Evolutionary conservation across 2,329 filamentous ascomycete species (phyloP).

Genomic region (Xylariaceae sp.): DNA sequence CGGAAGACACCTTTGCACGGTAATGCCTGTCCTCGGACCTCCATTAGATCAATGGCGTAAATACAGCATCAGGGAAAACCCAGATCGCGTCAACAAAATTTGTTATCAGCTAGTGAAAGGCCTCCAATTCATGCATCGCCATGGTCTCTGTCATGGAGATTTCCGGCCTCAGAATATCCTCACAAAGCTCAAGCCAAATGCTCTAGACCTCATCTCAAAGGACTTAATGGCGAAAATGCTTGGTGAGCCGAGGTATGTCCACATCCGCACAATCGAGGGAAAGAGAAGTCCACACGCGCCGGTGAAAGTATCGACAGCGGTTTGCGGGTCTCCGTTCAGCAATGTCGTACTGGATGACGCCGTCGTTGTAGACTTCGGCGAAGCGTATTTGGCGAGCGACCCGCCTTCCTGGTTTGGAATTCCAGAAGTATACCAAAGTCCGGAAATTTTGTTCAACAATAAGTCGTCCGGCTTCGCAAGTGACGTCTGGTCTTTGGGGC

Average conservation of each 20-base stretch:
- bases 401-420: conserved; percentile 4
- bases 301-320: neutral
- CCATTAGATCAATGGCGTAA: conserved; percentile 4
- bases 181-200: conserved; percentile 6
- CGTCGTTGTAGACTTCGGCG: conserved; percentile 19
- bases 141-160: conserved; percentile 16
- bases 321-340: neutral
- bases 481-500: conserved; percentile 18
- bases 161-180: conserved; percentile 15
- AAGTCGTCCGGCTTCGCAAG: neutral
- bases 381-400: conserved; percentile 1
- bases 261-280: neutral
- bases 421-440: conserved; percentile 10
- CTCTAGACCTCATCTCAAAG: conserved; percentile 7
- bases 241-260: neutral
- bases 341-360: conserved; percentile 9
- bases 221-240: conserved; percentile 4
- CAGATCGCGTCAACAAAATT: neutral
- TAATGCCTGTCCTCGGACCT: conserved; percentile 15
- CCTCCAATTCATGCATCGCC: conserved; percentile 8
- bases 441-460: conserved; percentile 8
- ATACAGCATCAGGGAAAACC: neutral
- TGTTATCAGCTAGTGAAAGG: conserved; percentile 12
- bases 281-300: conserved; percentile 6
- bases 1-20: conserved; percentile 16